A percentile compares a stretch with the other conserved stretches of the same genome.
Evolutionary conservation across 495 filamentous ascomycete species (phyloP).

Genomic region (Friedmanniomyces endolithicus): DNA sequence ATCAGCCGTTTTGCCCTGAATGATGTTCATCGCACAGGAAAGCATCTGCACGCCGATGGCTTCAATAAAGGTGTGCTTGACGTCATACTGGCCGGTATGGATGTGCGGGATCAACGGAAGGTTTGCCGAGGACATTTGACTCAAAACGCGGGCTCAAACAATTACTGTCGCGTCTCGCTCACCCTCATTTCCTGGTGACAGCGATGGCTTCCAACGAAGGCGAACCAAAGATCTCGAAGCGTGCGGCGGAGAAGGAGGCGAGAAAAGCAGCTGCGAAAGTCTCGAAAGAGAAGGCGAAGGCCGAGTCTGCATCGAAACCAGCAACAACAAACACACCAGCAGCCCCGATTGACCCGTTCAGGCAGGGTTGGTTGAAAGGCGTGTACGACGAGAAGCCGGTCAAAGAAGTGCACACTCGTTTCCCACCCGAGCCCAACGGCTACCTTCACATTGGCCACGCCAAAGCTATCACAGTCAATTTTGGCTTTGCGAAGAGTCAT

Average conservation of each 20-base stretch:
- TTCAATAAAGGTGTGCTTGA: no score
- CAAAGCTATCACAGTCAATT: conserved; percentile 96
- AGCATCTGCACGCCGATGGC: no score
- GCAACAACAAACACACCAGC: conserved; percentile 32
- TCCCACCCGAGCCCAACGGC: conserved; percentile 83
- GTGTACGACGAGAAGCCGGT: conserved; percentile 67
- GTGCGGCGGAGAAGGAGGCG: conserved; percentile 21
- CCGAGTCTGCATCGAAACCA: conserved; percentile 23
- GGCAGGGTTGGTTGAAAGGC: conserved; percentile 65
- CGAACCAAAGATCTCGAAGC: conserved; percentile 25
- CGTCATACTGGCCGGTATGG: no score
- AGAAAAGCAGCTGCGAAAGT: conserved; percentile 23
- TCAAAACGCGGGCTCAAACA: no score
- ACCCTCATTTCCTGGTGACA: not conserved
- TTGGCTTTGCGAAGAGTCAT: conserved; percentile 82
- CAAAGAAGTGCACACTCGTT: conserved; percentile 59
- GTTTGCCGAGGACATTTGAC: not conserved
- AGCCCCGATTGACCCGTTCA: conserved; percentile 57
- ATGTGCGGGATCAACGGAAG: no score
- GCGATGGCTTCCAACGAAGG: conserved; percentile 1
- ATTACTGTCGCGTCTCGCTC: not conserved
- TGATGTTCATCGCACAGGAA: no score
- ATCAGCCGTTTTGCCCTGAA: no score
- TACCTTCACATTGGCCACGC: conserved; percentile 82
- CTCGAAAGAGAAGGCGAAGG: conserved; percentile 22